Evolutionary conservation across 805 yeast genomes (phyloP).

Genomic region (Sugiyamaella qingdaonensis): DNA sequence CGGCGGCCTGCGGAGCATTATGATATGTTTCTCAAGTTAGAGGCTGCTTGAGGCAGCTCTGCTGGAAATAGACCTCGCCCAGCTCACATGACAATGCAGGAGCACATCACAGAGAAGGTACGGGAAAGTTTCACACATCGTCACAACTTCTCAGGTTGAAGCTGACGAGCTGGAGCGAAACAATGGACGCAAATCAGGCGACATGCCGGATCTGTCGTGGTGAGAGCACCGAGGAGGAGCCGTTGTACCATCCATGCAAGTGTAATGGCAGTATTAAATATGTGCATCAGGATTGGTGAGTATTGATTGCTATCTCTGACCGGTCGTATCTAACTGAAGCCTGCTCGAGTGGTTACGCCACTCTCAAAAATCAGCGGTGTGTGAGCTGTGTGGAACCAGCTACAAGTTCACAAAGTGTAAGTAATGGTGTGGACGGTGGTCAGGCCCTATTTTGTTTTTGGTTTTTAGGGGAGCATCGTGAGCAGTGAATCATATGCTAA

Average conservation of each 20-base stretch:
- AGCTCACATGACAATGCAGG: neutral
- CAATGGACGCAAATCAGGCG: conserved; percentile 34
- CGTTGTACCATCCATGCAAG: conserved; percentile 85
- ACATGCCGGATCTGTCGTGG: conserved; percentile 93
- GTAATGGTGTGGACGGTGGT: neutral
- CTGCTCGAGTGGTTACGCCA: conserved; percentile 81
- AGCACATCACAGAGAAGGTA: too few species aligned
- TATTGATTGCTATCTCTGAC: neutral
- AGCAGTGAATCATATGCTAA: neutral
- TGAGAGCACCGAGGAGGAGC: conserved; percentile 74
- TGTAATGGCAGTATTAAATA: conserved; percentile 92
- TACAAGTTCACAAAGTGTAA: conserved; percentile 56
- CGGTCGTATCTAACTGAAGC: conserved; percentile 17
- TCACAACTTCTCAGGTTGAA: neutral
- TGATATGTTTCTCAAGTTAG: neutral
- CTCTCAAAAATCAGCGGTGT: conserved; percentile 56
- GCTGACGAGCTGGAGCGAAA: too few species aligned
- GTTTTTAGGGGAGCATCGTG: neutral
- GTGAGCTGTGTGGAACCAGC: conserved; percentile 84
- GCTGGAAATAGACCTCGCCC: conserved; percentile 1
- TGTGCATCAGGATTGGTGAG: conserved; percentile 82
- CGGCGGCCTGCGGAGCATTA: conserved; percentile 63
- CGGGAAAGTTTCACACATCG: neutral
- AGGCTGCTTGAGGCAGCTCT: too few species aligned
- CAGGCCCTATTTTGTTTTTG: neutral